Evolutionary conservation across 2,329 filamentous ascomycete genomes (phyloP).

Genomic region (Colletotrichum graminicola): DNA sequence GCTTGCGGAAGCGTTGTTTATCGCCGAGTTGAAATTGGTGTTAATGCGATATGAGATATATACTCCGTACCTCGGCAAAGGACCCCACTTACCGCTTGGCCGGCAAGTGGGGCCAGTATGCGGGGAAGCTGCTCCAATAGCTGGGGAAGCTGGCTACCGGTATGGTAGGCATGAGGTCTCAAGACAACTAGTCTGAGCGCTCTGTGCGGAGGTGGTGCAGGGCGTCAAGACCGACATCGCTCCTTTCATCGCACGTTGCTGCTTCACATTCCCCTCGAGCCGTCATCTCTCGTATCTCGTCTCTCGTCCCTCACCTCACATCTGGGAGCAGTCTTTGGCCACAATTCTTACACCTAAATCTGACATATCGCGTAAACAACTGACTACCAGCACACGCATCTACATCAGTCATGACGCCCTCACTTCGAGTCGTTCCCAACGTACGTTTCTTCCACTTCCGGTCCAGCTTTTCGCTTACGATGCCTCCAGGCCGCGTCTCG

Average conservation of each 20-base stretch:
- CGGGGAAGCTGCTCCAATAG: constrained; percentile 36
- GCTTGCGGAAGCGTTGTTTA: no score
- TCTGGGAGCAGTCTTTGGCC: neutral
- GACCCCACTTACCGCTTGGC: constrained; percentile 33
- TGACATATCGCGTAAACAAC: neutral
- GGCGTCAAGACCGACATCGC: constrained; percentile 35
- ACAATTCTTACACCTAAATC: neutral
- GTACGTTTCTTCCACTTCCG: constrained; percentile 41
- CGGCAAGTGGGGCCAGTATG: constrained; percentile 39
- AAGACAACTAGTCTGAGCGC: constrained; percentile 16
- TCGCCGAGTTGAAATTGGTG: neutral
- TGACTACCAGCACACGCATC: neutral
- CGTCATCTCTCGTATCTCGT: constrained; percentile 3
- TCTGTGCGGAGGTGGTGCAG: constrained; percentile 37
- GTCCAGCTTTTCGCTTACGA: neutral
- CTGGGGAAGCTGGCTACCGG: constrained; percentile 14
- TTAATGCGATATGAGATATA: neutral
- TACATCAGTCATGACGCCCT: constrained; percentile 38
- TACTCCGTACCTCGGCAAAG: constrained; percentile 36
- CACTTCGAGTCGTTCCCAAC: constrained; percentile 47
- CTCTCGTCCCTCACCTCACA: constrained; percentile 14
- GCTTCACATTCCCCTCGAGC: constrained; percentile 11
- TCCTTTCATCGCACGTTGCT: neutral
- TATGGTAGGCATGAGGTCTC: neutral
- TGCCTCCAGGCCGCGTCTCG: constrained; percentile 66